Evolutionary conservation across 192 early-diverging fungal genomes (phyloP).

Genomic region (Chytriomyces sp.): DNA sequence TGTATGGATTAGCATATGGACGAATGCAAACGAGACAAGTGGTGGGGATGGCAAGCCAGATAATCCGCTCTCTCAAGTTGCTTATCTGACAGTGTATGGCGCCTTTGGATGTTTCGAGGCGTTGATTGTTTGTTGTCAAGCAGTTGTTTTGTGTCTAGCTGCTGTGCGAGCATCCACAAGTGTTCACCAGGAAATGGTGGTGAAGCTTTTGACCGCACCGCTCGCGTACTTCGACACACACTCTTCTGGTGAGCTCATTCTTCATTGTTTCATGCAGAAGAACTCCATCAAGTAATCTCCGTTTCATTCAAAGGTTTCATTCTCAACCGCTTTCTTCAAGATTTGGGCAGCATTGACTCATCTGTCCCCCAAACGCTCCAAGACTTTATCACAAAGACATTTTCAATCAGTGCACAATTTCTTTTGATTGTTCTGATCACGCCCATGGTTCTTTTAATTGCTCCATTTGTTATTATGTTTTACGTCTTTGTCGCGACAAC

Average conservation of each 20-base stretch:
- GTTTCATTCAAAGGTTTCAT: slow-evolving; percentile 15
- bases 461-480: slow-evolving; percentile 29
- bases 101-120: slow-evolving; percentile 17
- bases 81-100: slow-evolving; percentile 18
- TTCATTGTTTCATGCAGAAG: neutral
- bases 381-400: slow-evolving; percentile 17
- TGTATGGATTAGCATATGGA: slow-evolving; percentile 27
- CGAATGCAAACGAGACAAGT: neutral
- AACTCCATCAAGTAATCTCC: neutral
- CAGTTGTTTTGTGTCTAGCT: slow-evolving; percentile 12
- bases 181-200: slow-evolving; percentile 24
- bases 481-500: slow-evolving; percentile 27
- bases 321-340: slow-evolving; percentile 30
- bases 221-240: slow-evolving; percentile 28
- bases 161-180: slow-evolving; percentile 8
- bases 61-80: neutral
- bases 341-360: slow-evolving; percentile 23
- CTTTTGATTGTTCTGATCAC: slow-evolving; percentile 18
- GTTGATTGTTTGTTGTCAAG: slow-evolving; percentile 13
- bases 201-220: slow-evolving; percentile 22
- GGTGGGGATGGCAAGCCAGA: neutral
- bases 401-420: slow-evolving; percentile 24
- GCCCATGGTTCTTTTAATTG: slow-evolving; percentile 30
- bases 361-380: slow-evolving; percentile 18
- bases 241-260: slow-evolving; percentile 17